These are phyloP conservation scores for Aspergillus tubingensis DNA, from an alignment of 2,329 filamentous ascomycete genomes.

Conservation along the genomic window DNA sequence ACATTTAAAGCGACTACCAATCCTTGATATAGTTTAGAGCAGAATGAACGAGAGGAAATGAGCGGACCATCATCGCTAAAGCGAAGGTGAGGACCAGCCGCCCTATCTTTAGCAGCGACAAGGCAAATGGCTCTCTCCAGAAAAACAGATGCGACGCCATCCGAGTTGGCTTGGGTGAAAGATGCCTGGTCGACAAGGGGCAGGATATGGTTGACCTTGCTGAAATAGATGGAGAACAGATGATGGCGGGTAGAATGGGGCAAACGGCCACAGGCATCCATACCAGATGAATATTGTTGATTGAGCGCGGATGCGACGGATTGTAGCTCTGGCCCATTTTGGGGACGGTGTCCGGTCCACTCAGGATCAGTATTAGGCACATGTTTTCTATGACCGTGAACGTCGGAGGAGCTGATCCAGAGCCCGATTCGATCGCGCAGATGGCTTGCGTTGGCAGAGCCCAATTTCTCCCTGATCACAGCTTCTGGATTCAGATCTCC, in stretches of 20 bases:
- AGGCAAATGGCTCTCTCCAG: slow-evolving; percentile 45
- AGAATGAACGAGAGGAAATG: slow-evolving; percentile 40
- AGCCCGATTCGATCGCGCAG: slow-evolving; percentile 35
- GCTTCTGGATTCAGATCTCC: slow-evolving; percentile 46
- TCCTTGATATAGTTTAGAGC: slow-evolving; percentile 40
- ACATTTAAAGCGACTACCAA: slow-evolving; percentile 42
- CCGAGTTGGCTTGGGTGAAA: slow-evolving; percentile 27
- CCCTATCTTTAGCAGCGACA: slow-evolving; percentile 41
- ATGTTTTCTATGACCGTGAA: slow-evolving; percentile 10
- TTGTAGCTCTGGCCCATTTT: slow-evolving; percentile 8
- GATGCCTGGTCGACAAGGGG: slow-evolving; percentile 37
- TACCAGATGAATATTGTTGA: slow-evolving; percentile 26
- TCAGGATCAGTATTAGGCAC: slow-evolving; percentile 1
- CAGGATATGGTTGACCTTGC: slow-evolving; percentile 41
- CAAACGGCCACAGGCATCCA: slow-evolving; percentile 33
- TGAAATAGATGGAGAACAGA: slow-evolving; percentile 39
- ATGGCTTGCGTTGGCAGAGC: slow-evolving; percentile 26
- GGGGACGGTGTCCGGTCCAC: not conserved
- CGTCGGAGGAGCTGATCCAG: slow-evolving; percentile 32
- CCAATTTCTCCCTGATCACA: slow-evolving; percentile 37
- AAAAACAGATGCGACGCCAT: slow-evolving; percentile 34
- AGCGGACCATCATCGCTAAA: slow-evolving; percentile 33
- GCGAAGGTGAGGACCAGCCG: slow-evolving; percentile 35
- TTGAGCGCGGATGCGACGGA: slow-evolving; percentile 24
- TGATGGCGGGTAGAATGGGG: slow-evolving; percentile 35